Percentiles rank a stretch among this genome's conserved stretches.
phyloP scores from a whole-genome alignment of 768 basidiomycete species.

The Goffeauzyma gilvescens region DNA sequence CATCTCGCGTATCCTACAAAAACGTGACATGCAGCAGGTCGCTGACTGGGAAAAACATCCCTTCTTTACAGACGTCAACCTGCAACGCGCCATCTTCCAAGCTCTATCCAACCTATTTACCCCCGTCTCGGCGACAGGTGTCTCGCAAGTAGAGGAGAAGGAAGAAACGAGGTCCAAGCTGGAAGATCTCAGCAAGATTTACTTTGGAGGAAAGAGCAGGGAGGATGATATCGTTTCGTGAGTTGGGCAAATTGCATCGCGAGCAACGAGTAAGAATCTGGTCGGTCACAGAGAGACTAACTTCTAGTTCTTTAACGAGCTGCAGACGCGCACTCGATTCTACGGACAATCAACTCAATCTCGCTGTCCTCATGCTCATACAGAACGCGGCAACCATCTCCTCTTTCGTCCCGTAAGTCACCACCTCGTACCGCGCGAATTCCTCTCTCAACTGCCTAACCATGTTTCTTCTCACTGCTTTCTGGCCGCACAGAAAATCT shows the following conservation, averaged over 20 bases:
- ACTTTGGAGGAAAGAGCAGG: conserved; percentile 48
- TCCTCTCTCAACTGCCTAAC: too few species aligned
- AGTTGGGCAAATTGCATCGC: too few species aligned
- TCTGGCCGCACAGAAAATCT: conserved; percentile 5
- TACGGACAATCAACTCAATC: conserved; percentile 44
- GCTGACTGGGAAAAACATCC: conserved; percentile 1
- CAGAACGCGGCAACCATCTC: conserved; percentile 51
- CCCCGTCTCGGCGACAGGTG: too few species aligned
- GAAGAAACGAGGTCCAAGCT: conserved; percentile 40
- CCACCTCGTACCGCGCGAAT: background rate
- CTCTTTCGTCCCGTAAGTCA: conserved; percentile 39
- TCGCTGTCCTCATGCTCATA: conserved; percentile 50
- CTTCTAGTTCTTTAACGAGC: conserved; percentile 16
- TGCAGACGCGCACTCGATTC: conserved; percentile 41
- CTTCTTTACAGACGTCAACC: conserved; percentile 39
- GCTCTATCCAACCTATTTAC: conserved; percentile 70
- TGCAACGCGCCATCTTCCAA: conserved; percentile 53
- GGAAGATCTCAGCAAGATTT: conserved; percentile 40
- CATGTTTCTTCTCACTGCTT: conserved; percentile 22
- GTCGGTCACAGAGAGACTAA: conserved; percentile 35
- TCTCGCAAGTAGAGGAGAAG: too few species aligned
- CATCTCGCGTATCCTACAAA: background rate
- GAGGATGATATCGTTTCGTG: conserved; percentile 48
- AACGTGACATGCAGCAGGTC: background rate
- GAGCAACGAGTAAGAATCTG: too few species aligned